These are phyloP conservation scores for Dalechampia spathulata DNA, from an alignment of 441 rosid species.

Conservation along the genomic window DNA sequence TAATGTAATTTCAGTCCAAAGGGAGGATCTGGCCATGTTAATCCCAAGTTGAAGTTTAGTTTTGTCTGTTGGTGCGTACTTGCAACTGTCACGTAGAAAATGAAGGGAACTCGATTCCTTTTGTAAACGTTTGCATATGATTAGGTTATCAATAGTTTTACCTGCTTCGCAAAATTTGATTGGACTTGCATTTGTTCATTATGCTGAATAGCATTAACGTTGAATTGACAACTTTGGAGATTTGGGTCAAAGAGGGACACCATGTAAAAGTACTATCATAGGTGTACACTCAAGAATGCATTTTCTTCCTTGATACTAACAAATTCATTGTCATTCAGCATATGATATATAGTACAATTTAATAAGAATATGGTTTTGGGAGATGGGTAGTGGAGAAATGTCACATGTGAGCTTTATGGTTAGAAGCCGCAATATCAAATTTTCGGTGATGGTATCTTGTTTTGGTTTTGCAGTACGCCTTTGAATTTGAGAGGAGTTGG, in stretches of 20 bases:
- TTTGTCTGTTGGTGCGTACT: background rate
- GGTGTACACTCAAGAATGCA: background rate
- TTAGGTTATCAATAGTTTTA: no score
- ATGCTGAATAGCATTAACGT: background rate
- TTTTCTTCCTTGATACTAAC: background rate
- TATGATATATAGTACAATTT: no score
- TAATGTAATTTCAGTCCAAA: background rate
- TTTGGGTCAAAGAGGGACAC: background rate
- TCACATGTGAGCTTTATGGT: no score
- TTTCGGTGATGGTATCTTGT: background rate
- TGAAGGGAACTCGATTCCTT: background rate
- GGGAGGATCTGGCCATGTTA: background rate
- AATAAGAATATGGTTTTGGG: no score
- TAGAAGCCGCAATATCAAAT: no score
- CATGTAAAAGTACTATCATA: background rate
- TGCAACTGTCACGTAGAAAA: background rate
- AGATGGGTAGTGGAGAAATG: no score
- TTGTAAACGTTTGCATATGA: no score
- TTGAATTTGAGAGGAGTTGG: background rate
- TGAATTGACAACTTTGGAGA: background rate
- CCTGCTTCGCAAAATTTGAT: no score
- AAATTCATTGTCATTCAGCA: no score
- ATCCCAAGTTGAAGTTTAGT: no score
- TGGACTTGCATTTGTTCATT: background rate
- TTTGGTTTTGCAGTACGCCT: background rate